phyloP scores from a whole-genome alignment of 257 asterid genomes.

The Linderniella brevidens region DNA sequence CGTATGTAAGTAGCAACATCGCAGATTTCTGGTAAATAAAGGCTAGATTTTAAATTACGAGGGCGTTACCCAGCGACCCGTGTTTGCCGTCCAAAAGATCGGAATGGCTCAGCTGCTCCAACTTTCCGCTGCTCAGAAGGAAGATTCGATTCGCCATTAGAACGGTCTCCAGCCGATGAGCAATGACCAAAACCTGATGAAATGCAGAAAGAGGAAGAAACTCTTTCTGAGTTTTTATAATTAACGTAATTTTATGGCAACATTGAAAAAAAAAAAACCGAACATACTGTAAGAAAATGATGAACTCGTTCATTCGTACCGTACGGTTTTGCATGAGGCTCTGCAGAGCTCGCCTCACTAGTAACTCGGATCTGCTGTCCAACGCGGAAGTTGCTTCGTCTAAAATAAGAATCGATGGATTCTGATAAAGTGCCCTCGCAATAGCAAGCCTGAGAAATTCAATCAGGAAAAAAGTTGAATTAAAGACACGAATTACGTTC shows the following conservation, averaged over 20 bases:
- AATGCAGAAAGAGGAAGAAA: too few relatives aligned
- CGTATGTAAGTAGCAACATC: too few relatives aligned
- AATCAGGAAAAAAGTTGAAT: constrained; percentile 1
- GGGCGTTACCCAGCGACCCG: constrained; percentile 17
- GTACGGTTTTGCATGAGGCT: constrained; percentile 68
- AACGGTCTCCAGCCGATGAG: constrained; percentile 78
- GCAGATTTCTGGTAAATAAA: too few relatives aligned
- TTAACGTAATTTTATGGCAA: neutral
- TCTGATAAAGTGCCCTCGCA: constrained; percentile 82
- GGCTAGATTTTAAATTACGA: constrained; percentile 13
- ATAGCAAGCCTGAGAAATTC: constrained; percentile 61
- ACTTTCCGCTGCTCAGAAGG: constrained; percentile 37
- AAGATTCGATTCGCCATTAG: constrained; percentile 64
- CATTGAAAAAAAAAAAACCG: neutral
- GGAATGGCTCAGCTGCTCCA: constrained; percentile 53
- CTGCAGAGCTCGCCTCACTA: constrained; percentile 81
- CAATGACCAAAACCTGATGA: constrained; percentile 65
- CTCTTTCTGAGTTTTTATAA: neutral
- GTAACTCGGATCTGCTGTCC: constrained; percentile 69
- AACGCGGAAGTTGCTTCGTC: constrained; percentile 97
- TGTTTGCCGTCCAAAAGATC: constrained; percentile 28
- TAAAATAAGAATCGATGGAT: constrained; percentile 77
- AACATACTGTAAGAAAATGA: too few relatives aligned
- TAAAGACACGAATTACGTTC: too few relatives aligned
- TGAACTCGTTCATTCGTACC: constrained; percentile 22